Evolutionary conservation across 768 basidiomycete species (phyloP).

Genomic region (Suillus brevipes): DNA sequence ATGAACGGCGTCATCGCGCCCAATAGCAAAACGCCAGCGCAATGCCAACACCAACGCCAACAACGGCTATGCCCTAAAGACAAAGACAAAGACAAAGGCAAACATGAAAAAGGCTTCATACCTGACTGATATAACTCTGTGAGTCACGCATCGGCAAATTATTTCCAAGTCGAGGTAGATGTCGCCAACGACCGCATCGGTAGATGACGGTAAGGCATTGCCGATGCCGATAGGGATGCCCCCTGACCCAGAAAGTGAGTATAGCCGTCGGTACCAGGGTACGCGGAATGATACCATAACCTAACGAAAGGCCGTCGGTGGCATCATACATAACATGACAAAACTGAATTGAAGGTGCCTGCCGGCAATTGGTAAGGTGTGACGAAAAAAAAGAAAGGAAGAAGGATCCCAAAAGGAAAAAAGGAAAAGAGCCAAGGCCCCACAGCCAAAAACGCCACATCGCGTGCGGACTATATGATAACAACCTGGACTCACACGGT

Average conservation of each 20-base stretch:
- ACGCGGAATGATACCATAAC: not conserved
- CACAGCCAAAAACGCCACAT: not conserved
- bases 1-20: not conserved
- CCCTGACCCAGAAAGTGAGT: not conserved
- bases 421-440: not conserved
- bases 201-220: not conserved
- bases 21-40: not conserved
- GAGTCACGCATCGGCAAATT: not conserved
- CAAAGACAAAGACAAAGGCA: not conserved
- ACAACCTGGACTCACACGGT: conserved; percentile 20
- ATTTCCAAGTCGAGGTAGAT: not conserved
- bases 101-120: no score
- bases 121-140: not conserved
- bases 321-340: not conserved
- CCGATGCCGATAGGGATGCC: not conserved
- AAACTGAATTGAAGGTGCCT: not conserved
- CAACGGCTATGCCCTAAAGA: not conserved
- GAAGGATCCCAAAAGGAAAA: not conserved
- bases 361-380: not conserved
- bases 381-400: not conserved
- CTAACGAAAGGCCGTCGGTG: not conserved
- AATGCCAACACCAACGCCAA: not conserved
- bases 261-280: not conserved
- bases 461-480: conserved; percentile 10
- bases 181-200: not conserved